phyloP scores from a whole-genome alignment of 768 basidiomycete species.

The Trametes punicea region DNA sequence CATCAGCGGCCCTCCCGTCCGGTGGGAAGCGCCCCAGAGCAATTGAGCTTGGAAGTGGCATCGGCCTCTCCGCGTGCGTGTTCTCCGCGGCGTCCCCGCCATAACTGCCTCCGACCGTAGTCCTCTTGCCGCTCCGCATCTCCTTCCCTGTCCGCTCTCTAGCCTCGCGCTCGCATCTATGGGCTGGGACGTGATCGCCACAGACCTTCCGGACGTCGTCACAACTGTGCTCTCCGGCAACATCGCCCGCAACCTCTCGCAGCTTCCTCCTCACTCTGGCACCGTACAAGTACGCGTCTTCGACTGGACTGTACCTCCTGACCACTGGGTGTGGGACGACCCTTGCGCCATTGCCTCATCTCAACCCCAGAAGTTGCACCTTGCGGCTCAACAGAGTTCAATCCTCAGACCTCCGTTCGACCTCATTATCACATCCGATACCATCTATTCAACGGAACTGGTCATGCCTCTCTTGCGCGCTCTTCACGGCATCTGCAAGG shows the following conservation, averaged over 20 bases:
- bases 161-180: slow-evolving; percentile 65
- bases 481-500: slow-evolving; percentile 48
- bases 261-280: slow-evolving; percentile 37
- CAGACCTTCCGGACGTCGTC: slow-evolving; percentile 67
- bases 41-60: slow-evolving; percentile 80
- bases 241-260: slow-evolving; percentile 45
- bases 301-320: slow-evolving; percentile 63
- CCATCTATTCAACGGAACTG: slow-evolving; percentile 64
- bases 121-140: slow-evolving; percentile 3
- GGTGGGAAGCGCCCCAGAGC: slow-evolving; percentile 37
- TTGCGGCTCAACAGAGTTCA: slow-evolving; percentile 1
- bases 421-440: slow-evolving; percentile 81
- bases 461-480: slow-evolving; percentile 68
- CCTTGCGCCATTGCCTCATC: slow-evolving; percentile 13
- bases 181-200: slow-evolving; percentile 75
- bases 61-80: slow-evolving; percentile 73
- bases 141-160: not conserved
- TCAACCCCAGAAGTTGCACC: not conserved
- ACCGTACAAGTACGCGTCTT: slow-evolving; percentile 58
- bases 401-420: slow-evolving; percentile 58
- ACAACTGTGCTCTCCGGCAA: slow-evolving; percentile 60
- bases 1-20: slow-evolving; percentile 7
- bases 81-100: slow-evolving; percentile 11
- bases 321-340: slow-evolving; percentile 55
- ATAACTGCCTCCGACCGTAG: slow-evolving; percentile 1